These are phyloP conservation scores for Coemansia sp. DNA, from an alignment of 192 early-diverging fungal genomes.

Conservation along the genomic window DNA sequence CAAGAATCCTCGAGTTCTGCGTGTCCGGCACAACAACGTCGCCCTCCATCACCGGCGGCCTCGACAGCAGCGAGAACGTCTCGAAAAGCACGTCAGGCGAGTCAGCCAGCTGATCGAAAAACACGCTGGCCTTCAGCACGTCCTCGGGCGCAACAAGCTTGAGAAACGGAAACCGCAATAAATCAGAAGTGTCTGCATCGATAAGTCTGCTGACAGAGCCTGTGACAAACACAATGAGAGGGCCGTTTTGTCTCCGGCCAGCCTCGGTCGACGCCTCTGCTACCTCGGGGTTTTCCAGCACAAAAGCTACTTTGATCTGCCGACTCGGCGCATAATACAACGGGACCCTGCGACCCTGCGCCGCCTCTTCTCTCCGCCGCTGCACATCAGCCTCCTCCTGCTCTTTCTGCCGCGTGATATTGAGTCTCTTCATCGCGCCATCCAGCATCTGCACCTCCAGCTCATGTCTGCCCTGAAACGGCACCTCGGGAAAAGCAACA, in stretches of 20 bases:
- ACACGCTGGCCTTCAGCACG: constrained; percentile 30
- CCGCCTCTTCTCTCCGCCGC: constrained; percentile 14
- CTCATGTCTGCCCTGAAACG: constrained; percentile 24
- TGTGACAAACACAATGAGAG: constrained; percentile 41
- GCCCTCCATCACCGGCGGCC: constrained; percentile 45
- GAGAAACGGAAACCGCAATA: constrained; percentile 42
- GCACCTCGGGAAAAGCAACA: constrained; percentile 42
- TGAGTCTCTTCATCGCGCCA: constrained; percentile 34
- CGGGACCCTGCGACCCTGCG: constrained; percentile 18
- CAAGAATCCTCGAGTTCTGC: constrained; percentile 32
- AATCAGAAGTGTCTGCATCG: constrained; percentile 41
- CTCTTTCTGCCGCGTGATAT: constrained; percentile 20
- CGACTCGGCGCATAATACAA: constrained; percentile 39
- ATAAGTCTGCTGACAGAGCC: constrained; percentile 36
- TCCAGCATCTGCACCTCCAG: constrained; percentile 51
- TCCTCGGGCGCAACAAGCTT: constrained; percentile 51
- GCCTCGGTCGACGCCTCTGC: constrained; percentile 18
- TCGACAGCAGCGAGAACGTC: constrained; percentile 38
- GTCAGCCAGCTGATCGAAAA: constrained; percentile 35
- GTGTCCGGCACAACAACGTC: constrained; percentile 32
- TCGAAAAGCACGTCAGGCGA: constrained; percentile 40
- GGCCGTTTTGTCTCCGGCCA: constrained; percentile 21
- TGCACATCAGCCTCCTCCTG: constrained; percentile 4
- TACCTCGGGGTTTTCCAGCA: constrained; percentile 38
- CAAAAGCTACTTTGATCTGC: constrained; percentile 46